phyloP scores from a whole-genome alignment of 1,139 yeast genomes.

The Debaryomyces udenii region DNA sequence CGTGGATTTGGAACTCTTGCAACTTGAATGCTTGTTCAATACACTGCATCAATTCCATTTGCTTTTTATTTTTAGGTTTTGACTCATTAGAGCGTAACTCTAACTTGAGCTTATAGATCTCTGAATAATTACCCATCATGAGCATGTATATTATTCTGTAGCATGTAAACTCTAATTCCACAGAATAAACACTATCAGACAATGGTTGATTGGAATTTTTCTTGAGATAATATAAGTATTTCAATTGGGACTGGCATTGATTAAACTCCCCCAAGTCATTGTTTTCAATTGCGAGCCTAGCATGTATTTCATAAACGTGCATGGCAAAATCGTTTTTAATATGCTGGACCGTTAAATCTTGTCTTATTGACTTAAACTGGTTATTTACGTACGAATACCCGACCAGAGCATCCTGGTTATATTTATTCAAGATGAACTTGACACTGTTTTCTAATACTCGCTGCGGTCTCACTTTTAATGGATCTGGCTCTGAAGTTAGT shows the following conservation, averaged over 20 bases:
- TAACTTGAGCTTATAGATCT: constrained; percentile 42
- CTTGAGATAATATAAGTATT: constrained; percentile 53
- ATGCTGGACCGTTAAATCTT: constrained; percentile 91
- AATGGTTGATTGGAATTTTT: constrained; percentile 15
- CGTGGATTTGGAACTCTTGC: constrained; percentile 26
- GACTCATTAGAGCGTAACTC: constrained; percentile 12
- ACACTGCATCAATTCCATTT: constrained; percentile 24
- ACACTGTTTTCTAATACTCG: constrained; percentile 61
- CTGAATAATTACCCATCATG: constrained; percentile 69
- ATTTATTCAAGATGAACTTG: constrained; percentile 56
- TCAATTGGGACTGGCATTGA: constrained; percentile 87
- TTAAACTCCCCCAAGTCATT: constrained; percentile 91
- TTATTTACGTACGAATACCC: constrained; percentile 79
- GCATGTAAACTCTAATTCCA: constrained; percentile 65
- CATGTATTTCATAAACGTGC: constrained; percentile 81
- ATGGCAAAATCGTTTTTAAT: constrained; percentile 79
- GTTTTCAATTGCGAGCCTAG: constrained; percentile 80
- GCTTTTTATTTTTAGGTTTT: constrained; percentile 14
- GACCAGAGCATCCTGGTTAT: constrained; percentile 46
- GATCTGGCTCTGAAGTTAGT: constrained; percentile 90
- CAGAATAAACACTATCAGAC: constrained; percentile 17
- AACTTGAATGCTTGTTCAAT: constrained; percentile 30
- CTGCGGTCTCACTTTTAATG: constrained; percentile 77
- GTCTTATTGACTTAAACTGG: constrained; percentile 89
- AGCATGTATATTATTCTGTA: constrained; percentile 79